Evolutionary conservation across 805 yeast genomes (phyloP).

Genomic region (Debaryomyces hansenii): DNA sequence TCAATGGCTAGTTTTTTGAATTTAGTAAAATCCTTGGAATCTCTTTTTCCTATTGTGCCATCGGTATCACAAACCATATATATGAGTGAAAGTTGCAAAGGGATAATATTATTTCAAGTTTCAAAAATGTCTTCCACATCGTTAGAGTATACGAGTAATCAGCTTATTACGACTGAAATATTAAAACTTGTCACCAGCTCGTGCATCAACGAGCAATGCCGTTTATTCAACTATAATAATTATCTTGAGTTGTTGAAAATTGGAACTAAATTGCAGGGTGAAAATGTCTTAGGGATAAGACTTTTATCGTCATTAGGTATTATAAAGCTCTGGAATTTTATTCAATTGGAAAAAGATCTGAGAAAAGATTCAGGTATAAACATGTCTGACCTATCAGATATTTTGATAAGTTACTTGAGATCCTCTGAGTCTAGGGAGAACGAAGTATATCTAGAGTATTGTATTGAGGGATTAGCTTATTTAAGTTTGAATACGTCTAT

Average conservation of each 20-base stretch:
- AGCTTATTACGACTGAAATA: slow-evolving; percentile 9
- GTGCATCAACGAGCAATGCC: slow-evolving; percentile 51
- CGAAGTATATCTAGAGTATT: slow-evolving; percentile 12
- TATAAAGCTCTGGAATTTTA: slow-evolving; percentile 58
- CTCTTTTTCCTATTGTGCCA: slow-evolving; percentile 30
- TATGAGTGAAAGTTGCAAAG: slow-evolving; percentile 17
- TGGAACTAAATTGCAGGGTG: slow-evolving; percentile 22
- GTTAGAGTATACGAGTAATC: slow-evolving; percentile 6
- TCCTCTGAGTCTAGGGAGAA: slow-evolving; percentile 1
- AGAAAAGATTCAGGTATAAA: slow-evolving; percentile 8
- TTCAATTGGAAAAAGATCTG: slow-evolving; percentile 23
- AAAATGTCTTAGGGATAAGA: slow-evolving; percentile 17
- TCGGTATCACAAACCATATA: slow-evolving; percentile 20
- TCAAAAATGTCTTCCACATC: slow-evolving; percentile 5
- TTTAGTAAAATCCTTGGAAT: slow-evolving; percentile 19
- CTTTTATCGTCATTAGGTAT: slow-evolving; percentile 45
- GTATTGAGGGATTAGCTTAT: slow-evolving; percentile 52
- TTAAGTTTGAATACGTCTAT: slow-evolving; percentile 38
- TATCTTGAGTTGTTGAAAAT: slow-evolving; percentile 42
- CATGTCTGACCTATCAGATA: slow-evolving; percentile 9
- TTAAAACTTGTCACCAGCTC: slow-evolving; percentile 29
- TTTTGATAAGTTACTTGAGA: slow-evolving; percentile 9
- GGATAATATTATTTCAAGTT: slow-evolving; percentile 13
- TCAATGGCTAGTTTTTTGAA: slow-evolving; percentile 16
- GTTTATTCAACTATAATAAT: slow-evolving; percentile 46